Evolutionary conservation across 2,329 filamentous ascomycete genomes (phyloP).

Genomic region (Colletotrichum tropicale): DNA sequence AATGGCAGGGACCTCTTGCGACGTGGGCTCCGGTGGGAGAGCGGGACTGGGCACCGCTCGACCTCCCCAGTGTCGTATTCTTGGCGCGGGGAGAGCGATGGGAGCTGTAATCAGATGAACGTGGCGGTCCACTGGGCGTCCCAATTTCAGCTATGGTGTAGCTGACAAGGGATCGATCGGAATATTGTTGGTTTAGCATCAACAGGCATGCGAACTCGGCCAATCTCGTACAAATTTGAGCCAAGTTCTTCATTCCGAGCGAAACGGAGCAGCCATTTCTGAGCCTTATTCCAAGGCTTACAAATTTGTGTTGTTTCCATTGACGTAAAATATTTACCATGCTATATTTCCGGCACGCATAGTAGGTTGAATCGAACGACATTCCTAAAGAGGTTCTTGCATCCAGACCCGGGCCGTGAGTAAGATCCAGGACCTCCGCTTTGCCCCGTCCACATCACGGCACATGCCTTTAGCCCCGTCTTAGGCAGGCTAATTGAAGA

Average conservation of each 20-base stretch:
- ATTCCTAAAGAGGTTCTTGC: not conserved
- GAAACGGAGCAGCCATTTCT: not conserved
- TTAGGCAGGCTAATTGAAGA: not conserved
- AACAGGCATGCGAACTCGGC: not conserved
- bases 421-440: not conserved
- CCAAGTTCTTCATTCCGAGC: not conserved
- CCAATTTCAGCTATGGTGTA: not conserved
- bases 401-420: not conserved
- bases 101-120: not conserved
- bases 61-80: not conserved
- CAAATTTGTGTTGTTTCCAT: not conserved
- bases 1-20: not conserved
- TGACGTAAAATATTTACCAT: not conserved
- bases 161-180: not conserved
- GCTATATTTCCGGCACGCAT: not conserved
- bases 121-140: not conserved
- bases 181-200: not conserved
- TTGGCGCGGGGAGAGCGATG: not conserved
- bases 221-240: not conserved
- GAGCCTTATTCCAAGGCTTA: not conserved
- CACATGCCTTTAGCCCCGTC: not conserved
- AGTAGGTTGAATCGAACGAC: not conserved
- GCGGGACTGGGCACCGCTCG: not conserved
- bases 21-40: not conserved
- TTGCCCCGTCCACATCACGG: not conserved